Base-by-base conservation (phyloP, 352 stramenopile genomes). In the Pilasporangium apinafurcum region DNA sequence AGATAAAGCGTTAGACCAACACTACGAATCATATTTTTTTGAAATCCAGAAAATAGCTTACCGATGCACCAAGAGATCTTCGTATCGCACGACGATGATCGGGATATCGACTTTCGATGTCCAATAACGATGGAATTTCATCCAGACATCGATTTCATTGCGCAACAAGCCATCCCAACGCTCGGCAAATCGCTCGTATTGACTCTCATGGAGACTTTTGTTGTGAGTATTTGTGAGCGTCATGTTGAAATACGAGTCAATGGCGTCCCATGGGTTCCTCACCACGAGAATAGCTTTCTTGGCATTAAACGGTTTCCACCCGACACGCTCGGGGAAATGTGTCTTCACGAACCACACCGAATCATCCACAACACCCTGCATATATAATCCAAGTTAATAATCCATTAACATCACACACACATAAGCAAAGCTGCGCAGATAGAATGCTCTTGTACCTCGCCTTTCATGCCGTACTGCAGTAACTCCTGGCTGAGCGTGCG, bases 191-290 rank as follows among this genome's bases (percentile, higher is more conserved):
- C 84, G 81, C 37, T 67, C 52, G 51, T 96, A 97, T 47, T 94
- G 68, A 27, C 62, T 75, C 40, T 96, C 83, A 48, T 88, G 63
- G 28, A 96, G 38, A 29, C 84, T 96, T 65, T 92, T 87, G 56
- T 94, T 92, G 70, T 97, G 90, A 37, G 86, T 92, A 56, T 97
- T 96, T 14, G 90, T 97, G 40, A 97, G 67, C 37, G 83, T 95
- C 75, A 99, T 95, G 68, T 99, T 98, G 59, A 98, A 99, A 69
- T 99, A 99, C 37, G 94, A 98, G 51, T 99, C 94, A 62, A 99
- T 98, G 20, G 95, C 89, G 81, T 99, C 96, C 77, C 95, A 99
- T 1, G 96, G 96, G 62, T 99, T 99, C 33, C 96, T 81, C 47
- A 94, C 80, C 8, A 94, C 80, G 12, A 94, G 60, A 45, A 94